Evolutionary conservation across 2,329 filamentous ascomycete genomes (phyloP), one percentile per base, ranked within the genome.

Genomic region (Xylariaceae sp.): DNA sequence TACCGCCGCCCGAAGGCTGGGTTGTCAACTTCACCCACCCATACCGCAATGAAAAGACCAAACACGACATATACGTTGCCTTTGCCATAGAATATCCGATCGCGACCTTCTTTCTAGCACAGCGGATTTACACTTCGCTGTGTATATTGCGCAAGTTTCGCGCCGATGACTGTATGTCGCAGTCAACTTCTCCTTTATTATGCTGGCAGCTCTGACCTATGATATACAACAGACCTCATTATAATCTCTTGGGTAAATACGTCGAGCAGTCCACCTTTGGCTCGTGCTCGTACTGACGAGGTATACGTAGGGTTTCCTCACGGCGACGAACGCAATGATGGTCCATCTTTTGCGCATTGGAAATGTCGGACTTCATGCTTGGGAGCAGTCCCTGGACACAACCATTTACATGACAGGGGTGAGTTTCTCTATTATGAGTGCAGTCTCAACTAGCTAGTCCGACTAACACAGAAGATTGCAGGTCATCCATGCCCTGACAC

Each of bases 121-220:
- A 59, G 40, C 45, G 56, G n/a, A 7, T 59, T 12, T 59, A 59
- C 50, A 59, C 56, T 10, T 52, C 50, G 23, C 32, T 50, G 3
- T 56, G 52, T 18, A 29, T 59, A 14, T 5, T 53, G n/a, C n/a
- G 42, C 21, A 56, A 48, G n/a, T 47, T 56, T 16, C 44, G n/a
- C 5, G 20, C 50, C 3, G 56, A 59, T 19, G 56, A 59, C 46
- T 59, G 56, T 59, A 52, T 14, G 49, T 49, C 14, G 32, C 32
- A 12, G 3, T 7, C 40, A 7, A 18, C 7, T 23, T n/a, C 12
- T 2, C 20, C 7, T 37, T 18, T n/a, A n/a, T 12, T 3, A 21
- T 20, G 16, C 14, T 18, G 20, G 3, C 23, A 41, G n/a, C 9
- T 52, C 44, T 52, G 20, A 56, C 45, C 14, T 16, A 0, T 42